Evolutionary conservation across 495 filamentous ascomycete genomes (phyloP), one percentile per base, ranked within the genome.

Genomic region (Haplographium delicatum): DNA sequence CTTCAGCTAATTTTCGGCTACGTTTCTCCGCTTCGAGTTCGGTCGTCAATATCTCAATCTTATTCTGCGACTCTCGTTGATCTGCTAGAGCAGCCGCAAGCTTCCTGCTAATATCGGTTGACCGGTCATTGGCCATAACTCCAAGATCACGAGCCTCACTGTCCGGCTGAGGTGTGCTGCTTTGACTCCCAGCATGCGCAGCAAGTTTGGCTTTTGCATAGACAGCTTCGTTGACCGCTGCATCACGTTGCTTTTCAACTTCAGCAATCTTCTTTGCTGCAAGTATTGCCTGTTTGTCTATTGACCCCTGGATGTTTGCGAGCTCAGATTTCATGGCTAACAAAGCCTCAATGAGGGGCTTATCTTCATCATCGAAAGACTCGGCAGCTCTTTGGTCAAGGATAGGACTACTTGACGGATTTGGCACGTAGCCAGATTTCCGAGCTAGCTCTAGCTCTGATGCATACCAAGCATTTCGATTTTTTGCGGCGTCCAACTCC

Each of bases 161-260:
- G 51, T 90, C 89, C 0, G 80, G 79, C 55, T 85, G 83, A 7
- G 86, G 83, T 2, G 86, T 85, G 45, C 84, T 81, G 16, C 72
- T 71, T 50, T 82, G 77, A 51, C 85, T 88, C 1, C 85, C 83
- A 44, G 80, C 77, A 51, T 88, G 86, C 1, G 89, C 90, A 31
- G 90, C 93, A 15, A 96, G 73, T 60, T 89, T 95, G 5, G 94
- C 88, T 60, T 95, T 95, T 19, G 90, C 89, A 70, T 96, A 97
- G 1, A 89, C 86, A 0, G 94, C 93, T 66, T 97, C 94, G 53
- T 81, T 84, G 33, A 99, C 79, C 15, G 93, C 93, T 16, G 85
- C 82, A 68, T 99, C 94, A 42, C 94, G 74, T 65, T 97, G 91
- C 52, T 86, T 88, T 64, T 96, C 93, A 6, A 93, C 82, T 60